Evolutionary conservation across 192 early-diverging fungal genomes (phyloP).

Genomic region (Backusella parvicylindrica): DNA sequence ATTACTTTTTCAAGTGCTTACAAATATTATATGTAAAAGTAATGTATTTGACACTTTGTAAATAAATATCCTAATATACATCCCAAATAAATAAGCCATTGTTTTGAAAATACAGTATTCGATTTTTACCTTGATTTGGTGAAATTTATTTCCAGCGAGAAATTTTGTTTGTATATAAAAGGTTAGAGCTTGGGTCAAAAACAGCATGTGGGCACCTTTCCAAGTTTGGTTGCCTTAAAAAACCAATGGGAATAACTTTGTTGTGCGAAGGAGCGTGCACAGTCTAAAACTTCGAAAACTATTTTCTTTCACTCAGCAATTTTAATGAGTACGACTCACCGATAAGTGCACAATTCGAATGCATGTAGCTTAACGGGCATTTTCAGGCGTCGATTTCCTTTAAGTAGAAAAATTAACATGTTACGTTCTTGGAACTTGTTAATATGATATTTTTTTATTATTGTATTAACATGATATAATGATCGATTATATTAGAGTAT

Average conservation of each 20-base stretch:
- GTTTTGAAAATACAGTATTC: not conserved
- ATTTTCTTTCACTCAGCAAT: not conserved
- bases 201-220: not conserved
- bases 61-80: not conserved
- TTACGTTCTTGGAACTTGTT: too few relatives aligned
- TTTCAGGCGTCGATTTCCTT: too few relatives aligned
- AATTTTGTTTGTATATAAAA: not conserved
- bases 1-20: too few relatives aligned
- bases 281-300: not conserved
- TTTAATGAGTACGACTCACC: not conserved
- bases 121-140: not conserved
- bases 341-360: not conserved
- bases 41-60: not conserved
- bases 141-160: not conserved
- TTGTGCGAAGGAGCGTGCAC: not conserved
- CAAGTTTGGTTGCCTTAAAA: not conserved
- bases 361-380: too few relatives aligned
- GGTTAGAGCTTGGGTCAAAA: not conserved
- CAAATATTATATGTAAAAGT: not conserved
- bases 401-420: too few relatives aligned
- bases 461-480: too few relatives aligned
- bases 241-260: not conserved
- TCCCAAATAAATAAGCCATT: not conserved
- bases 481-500: too few relatives aligned
- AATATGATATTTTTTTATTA: too few relatives aligned